Conservation (phyloP, 495 filamentous ascomycete species). For the Achaetomiella virescens region DNA sequence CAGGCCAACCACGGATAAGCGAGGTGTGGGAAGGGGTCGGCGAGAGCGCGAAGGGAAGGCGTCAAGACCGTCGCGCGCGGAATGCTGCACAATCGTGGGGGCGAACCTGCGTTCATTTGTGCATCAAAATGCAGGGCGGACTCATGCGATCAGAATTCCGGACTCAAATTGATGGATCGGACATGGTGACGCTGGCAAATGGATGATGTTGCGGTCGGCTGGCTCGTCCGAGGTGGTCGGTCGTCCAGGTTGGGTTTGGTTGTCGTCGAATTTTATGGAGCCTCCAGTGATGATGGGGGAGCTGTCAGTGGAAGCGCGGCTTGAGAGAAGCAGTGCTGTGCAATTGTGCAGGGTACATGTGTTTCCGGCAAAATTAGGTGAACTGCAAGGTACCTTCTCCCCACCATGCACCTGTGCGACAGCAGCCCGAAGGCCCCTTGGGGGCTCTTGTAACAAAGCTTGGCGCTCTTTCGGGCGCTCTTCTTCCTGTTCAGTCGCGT, state of each 20-base stretch:
- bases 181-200: constrained; percentile 28
- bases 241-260: constrained; percentile 16
- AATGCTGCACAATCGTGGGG: constrained; percentile 37
- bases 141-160: constrained; percentile 36
- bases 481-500: constrained; percentile 13
- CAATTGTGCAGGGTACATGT: constrained; percentile 4
- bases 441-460: background rate
- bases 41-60: constrained; percentile 13
- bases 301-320: background rate
- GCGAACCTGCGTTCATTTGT: constrained; percentile 34
- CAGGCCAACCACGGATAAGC: constrained; percentile 3
- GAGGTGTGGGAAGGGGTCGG: constrained; percentile 10
- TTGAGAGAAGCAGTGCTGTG: too few species aligned
- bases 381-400: background rate
- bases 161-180: constrained; percentile 33
- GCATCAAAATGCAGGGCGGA: constrained; percentile 26
- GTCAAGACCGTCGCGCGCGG: constrained; percentile 38
- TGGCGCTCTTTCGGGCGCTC: constrained; percentile 9
- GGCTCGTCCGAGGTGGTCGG: constrained; percentile 13
- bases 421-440: background rate
- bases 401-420: background rate
- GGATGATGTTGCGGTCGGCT: constrained; percentile 22
- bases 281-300: constrained; percentile 6
- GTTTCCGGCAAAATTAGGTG: background rate
- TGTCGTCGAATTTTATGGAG: constrained; percentile 27